These are phyloP conservation scores for Lentinula aciculospora DNA, from an alignment of 768 basidiomycete genomes.

Conservation along the genomic window DNA sequence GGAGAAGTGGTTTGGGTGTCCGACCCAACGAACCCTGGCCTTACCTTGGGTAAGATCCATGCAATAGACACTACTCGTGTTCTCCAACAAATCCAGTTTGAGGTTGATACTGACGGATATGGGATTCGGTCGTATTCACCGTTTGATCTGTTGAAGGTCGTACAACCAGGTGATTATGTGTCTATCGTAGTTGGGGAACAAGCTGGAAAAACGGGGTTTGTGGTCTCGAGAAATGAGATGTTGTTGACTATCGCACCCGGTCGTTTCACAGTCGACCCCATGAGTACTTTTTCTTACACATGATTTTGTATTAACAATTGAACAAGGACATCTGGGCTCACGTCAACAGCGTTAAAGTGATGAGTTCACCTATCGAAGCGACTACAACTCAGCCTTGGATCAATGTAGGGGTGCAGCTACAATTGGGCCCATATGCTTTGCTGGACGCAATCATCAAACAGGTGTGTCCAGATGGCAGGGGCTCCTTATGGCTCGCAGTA, in stretches of 20 bases:
- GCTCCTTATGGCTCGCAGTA: background rate
- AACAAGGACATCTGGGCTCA: background rate
- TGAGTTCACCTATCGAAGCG: background rate
- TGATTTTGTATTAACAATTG: background rate
- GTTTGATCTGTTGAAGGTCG: background rate
- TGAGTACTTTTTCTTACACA: background rate
- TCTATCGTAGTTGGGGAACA: background rate
- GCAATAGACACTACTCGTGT: background rate
- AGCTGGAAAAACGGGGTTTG: background rate
- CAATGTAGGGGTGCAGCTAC: background rate
- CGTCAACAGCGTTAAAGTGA: background rate
- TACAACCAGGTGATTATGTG: background rate
- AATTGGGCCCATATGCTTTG: background rate
- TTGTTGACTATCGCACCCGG: background rate
- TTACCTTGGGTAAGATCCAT: background rate
- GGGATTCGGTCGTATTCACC: background rate
- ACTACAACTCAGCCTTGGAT: background rate
- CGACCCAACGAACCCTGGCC: background rate
- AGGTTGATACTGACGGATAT: background rate
- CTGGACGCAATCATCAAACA: background rate
- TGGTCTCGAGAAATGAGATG: background rate
- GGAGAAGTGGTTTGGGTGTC: background rate
- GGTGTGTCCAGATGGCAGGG: background rate
- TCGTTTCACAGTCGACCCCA: background rate
- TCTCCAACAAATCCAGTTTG: background rate